Conservation (phyloP, 169 alveolate genomes). For the Plasmodium coatneyi region DNA sequence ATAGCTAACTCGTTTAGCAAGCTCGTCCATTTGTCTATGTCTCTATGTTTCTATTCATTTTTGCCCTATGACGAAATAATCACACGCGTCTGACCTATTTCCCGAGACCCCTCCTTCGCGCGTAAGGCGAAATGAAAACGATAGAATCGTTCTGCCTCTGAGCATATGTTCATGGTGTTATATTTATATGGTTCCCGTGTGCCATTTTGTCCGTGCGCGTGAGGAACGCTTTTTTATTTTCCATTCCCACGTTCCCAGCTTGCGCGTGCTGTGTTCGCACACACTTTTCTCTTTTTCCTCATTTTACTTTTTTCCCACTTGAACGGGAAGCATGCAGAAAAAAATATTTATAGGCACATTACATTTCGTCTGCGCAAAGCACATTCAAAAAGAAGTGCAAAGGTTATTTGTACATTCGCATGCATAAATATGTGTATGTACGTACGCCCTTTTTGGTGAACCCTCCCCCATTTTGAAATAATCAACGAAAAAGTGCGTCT, state of each 20-base stretch:
- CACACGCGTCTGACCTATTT: not conserved
- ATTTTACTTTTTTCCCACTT: not conserved
- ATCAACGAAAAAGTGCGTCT: not conserved
- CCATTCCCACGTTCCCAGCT: not conserved
- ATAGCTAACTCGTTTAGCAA: not conserved
- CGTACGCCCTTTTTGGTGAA: not conserved
- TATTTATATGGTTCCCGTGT: not conserved
- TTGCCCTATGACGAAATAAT: not conserved
- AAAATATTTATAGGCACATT: not conserved
- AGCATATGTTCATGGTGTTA: not conserved
- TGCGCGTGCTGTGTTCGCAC: not conserved
- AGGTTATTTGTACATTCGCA: not conserved
- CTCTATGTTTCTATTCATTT: not conserved
- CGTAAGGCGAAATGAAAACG: not conserved
- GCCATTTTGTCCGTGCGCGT: not conserved
- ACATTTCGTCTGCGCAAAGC: not conserved
- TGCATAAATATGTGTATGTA: not conserved
- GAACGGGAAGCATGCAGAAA: not conserved
- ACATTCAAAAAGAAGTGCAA: not conserved
- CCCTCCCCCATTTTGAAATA: not conserved
- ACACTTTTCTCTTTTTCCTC: not conserved
- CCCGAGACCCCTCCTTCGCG: not conserved
- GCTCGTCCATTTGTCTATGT: not conserved
- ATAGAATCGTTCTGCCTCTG: slow-evolving; percentile 3
- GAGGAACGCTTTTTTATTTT: not conserved